These are phyloP conservation scores for Effrenium voratum DNA, from an alignment of 73 alveolate genomes.

Conservation along the genomic window DNA sequence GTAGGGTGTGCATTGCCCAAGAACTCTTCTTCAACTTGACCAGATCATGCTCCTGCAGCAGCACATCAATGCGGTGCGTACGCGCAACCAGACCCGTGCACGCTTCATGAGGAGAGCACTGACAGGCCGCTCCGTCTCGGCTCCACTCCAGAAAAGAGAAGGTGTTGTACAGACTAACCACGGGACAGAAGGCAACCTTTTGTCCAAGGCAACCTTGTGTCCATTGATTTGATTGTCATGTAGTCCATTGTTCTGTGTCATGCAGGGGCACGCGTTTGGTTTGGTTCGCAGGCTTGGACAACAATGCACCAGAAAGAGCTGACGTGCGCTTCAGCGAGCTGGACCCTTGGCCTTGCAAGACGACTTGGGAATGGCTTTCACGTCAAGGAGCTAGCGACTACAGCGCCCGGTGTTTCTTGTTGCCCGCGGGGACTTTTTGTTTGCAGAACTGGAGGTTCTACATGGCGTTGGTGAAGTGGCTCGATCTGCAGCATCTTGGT, in stretches of 20 bases:
- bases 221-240: too few relatives aligned
- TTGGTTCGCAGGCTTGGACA: too few relatives aligned
- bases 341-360: not conserved
- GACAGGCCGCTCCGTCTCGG: not conserved
- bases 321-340: slow-evolving; percentile 70
- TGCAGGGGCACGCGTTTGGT: too few relatives aligned
- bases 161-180: too few relatives aligned
- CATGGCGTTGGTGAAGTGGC: slow-evolving; percentile 70
- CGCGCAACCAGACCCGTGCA: slow-evolving; percentile 33
- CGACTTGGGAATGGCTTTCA: not conserved
- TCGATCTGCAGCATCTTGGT: slow-evolving; percentile 4
- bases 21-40: not conserved
- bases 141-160: too few relatives aligned
- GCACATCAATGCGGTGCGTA: slow-evolving; percentile 73
- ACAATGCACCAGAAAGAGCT: not conserved
- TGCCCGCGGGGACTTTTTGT: too few relatives aligned
- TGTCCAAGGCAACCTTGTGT: too few relatives aligned
- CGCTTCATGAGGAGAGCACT: slow-evolving; percentile 49
- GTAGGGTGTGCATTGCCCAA: not conserved
- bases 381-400: not conserved
- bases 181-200: too few relatives aligned
- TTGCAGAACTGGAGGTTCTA: too few relatives aligned
- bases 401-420: not conserved
- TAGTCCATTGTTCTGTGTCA: too few relatives aligned
- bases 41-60: slow-evolving; percentile 71